Conservation (phyloP, 164 flowering plant species). For the Vitis rotundifolia region DNA sequence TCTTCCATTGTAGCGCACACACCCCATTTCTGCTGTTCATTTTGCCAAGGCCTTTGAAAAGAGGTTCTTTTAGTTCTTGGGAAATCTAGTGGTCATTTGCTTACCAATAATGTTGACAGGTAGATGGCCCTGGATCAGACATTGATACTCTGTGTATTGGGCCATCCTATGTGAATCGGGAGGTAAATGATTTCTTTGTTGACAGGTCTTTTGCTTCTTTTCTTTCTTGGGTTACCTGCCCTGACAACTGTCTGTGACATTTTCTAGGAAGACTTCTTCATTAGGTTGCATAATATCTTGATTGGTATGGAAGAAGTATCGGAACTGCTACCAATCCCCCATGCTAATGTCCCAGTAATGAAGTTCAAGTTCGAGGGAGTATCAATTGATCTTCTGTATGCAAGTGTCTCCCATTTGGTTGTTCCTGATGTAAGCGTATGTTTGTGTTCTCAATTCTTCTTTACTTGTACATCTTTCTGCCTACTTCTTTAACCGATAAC, state of each 20-base stretch:
- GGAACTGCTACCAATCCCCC: slow-evolving; percentile 67
- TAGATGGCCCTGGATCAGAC: slow-evolving; percentile 78
- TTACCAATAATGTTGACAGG: slow-evolving; percentile 28
- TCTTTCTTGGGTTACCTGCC: too few relatives aligned
- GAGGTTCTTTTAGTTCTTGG: too few relatives aligned
- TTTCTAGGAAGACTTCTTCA: slow-evolving; percentile 65
- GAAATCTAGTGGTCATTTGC: too few relatives aligned
- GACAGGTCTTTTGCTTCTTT: too few relatives aligned
- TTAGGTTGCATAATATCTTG: slow-evolving; percentile 53
- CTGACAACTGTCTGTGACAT: too few relatives aligned
- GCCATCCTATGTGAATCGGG: slow-evolving; percentile 71
- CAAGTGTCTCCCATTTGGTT: slow-evolving; percentile 60
- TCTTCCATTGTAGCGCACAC: not conserved
- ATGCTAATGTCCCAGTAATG: slow-evolving; percentile 85
- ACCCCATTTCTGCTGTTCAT: too few relatives aligned
- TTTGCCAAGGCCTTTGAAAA: too few relatives aligned
- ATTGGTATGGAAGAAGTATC: slow-evolving; percentile 60
- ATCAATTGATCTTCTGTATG: slow-evolving; percentile 78
- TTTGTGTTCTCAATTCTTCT: too few relatives aligned
- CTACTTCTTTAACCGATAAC: too few relatives aligned
- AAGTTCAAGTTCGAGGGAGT: slow-evolving; percentile 67
- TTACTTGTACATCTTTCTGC: too few relatives aligned
- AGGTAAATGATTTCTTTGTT: slow-evolving; percentile 28
- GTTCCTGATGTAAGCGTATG: slow-evolving; percentile 66
- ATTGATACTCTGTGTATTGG: slow-evolving; percentile 77